phyloP scores from a whole-genome alignment of 441 rosid genomes.

The Gossypium schwendimanii region DNA sequence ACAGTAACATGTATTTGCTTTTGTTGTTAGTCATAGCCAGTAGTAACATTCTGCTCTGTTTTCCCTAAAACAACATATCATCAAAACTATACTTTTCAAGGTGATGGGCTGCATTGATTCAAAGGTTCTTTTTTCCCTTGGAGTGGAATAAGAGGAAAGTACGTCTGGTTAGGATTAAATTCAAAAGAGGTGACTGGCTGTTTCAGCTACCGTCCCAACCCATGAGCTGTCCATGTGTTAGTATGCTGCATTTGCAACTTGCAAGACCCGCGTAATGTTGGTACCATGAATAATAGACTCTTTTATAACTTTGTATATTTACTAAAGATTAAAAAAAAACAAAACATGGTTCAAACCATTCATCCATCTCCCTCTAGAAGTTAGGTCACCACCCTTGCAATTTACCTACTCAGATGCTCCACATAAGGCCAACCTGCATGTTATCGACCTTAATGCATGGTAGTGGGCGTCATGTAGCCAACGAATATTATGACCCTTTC shows the following conservation, averaged over 20 bases:
- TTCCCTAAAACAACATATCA: too few species aligned
- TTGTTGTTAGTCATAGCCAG: too few species aligned
- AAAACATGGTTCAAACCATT: neutral
- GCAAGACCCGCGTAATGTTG: neutral
- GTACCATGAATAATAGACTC: neutral
- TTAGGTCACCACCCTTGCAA: too few species aligned
- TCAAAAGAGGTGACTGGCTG: constrained; percentile 20
- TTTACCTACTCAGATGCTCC: too few species aligned
- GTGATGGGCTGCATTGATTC: too few species aligned
- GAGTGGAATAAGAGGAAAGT: constrained; percentile 21
- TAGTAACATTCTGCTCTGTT: too few species aligned
- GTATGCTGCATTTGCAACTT: too few species aligned
- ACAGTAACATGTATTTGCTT: too few species aligned
- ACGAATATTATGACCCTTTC: neutral
- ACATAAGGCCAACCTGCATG: constrained; percentile 4
- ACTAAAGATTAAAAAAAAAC: neutral
- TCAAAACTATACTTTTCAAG: too few species aligned
- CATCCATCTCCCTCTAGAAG: too few species aligned
- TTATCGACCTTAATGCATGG: neutral
- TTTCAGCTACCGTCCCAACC: constrained; percentile 16
- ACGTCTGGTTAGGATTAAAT: constrained; percentile 17
- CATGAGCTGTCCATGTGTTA: constrained; percentile 46
- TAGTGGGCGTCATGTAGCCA: neutral
- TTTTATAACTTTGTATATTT: neutral
- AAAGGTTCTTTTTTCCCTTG: constrained; percentile 13